Evolutionary conservation across 495 filamentous ascomycete genomes (phyloP), one percentile per base, ranked within the genome.

Genomic region (Penicillium pancosmium): DNA sequence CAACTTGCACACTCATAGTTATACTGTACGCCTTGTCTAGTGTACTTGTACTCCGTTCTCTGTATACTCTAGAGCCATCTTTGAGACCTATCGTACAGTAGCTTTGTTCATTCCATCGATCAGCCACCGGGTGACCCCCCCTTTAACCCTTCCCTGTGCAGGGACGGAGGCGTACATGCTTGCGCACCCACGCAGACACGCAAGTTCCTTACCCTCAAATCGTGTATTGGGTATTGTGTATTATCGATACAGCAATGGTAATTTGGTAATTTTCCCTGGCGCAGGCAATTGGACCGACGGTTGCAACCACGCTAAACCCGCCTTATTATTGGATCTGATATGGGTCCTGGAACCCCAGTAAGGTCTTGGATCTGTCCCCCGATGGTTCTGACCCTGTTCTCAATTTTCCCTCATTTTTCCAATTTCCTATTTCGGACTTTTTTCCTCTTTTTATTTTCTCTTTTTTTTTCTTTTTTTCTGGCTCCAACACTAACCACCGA

Each of bases 251-350:
- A 21, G 1, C 8, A 4, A 13, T 13, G 46, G 46, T 48, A 31
- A 48, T 25, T 48, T 31, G 10, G 27, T 31, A 31, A 31, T 31
- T 31, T 31, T 13, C 12, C 10, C 19, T 48, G 4, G 46, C 9
- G 6, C 46, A 56, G 61, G 55, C 65, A 56, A 56, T 56, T 59
- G 60, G 57, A 43, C 54, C 61, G 64, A 67, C 61, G 67, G 70
- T 75, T 75, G 70, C 68, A 74, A 74, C 67, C 63, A 71, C 68
- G 63, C 67, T 74, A 68, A 31, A 63, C 63, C 63, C 44, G 54
- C 57, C 68, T 68, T 68, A 69, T 71, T 68, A 73, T 75, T 75
- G 73, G 73, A 75, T 72, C 68, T 73, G 67, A 70, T 68, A 73
- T 72, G 71, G 71, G 69, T 67, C 71, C 66, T 61, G 54, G 66